phyloP scores from a whole-genome alignment of 257 asterid genomes.

The Penstemon newberryi region DNA sequence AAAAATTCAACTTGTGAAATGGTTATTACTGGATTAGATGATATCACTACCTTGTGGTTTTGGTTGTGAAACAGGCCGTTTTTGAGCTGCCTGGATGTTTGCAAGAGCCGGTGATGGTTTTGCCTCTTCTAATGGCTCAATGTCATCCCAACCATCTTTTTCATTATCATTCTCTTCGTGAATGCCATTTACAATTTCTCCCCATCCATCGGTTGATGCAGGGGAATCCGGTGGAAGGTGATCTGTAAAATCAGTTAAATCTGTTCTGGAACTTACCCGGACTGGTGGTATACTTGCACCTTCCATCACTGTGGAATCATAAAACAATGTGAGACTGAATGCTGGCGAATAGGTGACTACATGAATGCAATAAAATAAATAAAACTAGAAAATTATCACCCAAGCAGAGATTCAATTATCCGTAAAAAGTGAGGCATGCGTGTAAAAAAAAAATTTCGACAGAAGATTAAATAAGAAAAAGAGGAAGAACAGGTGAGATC shows the following conservation, averaged over 20 bases:
- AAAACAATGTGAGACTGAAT: constrained; percentile 27
- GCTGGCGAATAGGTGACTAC: neutral
- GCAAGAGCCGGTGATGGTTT: constrained; percentile 79
- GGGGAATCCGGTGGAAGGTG: constrained; percentile 68
- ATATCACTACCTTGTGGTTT: constrained; percentile 63
- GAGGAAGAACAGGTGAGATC: constrained; percentile 13
- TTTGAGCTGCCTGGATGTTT: constrained; percentile 90
- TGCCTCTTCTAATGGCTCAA: constrained; percentile 84
- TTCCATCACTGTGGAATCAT: constrained; percentile 46
- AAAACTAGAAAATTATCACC: neutral
- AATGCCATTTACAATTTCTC: constrained; percentile 81
- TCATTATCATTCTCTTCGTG: constrained; percentile 54
- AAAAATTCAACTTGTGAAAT: neutral
- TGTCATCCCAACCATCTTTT: constrained; percentile 91
- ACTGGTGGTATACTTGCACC: constrained; percentile 49
- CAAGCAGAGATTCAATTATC: neutral
- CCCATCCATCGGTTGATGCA: constrained; percentile 91
- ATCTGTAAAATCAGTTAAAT: constrained; percentile 51
- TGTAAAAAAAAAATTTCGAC: neutral
- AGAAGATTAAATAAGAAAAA: neutral
- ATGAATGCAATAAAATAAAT: neutral
- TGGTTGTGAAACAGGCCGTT: constrained; percentile 66
- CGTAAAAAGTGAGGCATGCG: neutral
- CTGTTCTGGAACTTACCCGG: constrained; percentile 49
- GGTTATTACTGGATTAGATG: constrained; percentile 2